Evolutionary conservation across 306 rosid genomes (phyloP).

Genomic region (Sicyos baderoa): DNA sequence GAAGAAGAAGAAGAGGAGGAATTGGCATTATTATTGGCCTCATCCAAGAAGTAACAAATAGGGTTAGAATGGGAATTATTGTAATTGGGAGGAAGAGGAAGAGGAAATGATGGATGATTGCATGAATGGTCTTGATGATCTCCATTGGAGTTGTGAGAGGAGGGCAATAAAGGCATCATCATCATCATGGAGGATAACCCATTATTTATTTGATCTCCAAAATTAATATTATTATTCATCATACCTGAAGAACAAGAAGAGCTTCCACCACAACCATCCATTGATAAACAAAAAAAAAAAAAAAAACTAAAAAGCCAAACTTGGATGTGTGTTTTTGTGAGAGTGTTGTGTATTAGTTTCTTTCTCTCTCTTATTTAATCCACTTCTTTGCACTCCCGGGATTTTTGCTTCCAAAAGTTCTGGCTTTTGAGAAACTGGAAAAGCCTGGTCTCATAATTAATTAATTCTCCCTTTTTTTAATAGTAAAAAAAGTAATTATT

Average conservation of each 20-base stretch:
- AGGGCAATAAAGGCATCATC: conserved; percentile 71
- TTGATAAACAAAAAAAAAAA: too few relatives aligned
- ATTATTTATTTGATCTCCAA: conserved; percentile 45
- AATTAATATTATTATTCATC: conserved; percentile 48
- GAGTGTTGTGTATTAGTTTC: too few relatives aligned
- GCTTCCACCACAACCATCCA: conserved; percentile 43
- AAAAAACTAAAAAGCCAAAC: background rate
- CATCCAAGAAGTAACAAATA: conserved; percentile 59
- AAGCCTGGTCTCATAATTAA: too few relatives aligned
- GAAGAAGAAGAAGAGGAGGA: conserved; percentile 23
- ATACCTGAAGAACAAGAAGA: conserved; percentile 22
- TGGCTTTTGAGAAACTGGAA: conserved; percentile 28
- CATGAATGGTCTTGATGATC: conserved; percentile 16
- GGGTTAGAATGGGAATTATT: conserved; percentile 15
- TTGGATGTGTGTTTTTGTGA: background rate
- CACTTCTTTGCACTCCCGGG: conserved; percentile 55
- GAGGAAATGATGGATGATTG: conserved; percentile 24
- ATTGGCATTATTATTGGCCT: conserved; percentile 21
- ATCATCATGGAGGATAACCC: conserved; percentile 30
- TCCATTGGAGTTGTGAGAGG: conserved; percentile 30
- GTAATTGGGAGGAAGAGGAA: conserved; percentile 4
- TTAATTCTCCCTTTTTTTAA: too few relatives aligned
- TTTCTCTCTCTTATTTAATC: conserved; percentile 12
- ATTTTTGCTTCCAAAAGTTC: conserved; percentile 57
- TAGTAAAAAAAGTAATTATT: too few relatives aligned